Percentiles rank a stretch among this genome's conserved stretches.
Conservation (phyloP, 495 filamentous ascomycete species). For the Terfezia boudieri region DNA sequence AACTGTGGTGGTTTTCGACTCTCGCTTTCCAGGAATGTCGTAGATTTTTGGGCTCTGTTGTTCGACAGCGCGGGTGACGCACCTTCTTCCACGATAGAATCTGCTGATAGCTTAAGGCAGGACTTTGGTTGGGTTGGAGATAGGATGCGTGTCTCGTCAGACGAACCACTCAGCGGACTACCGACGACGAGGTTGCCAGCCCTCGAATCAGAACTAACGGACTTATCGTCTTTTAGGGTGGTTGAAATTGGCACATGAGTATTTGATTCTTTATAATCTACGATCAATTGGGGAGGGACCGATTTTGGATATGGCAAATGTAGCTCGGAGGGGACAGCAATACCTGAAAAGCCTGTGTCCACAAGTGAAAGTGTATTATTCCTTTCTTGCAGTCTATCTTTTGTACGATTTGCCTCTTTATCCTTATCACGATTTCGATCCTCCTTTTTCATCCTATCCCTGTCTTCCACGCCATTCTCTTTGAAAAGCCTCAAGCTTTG, state of each 20-base stretch:
- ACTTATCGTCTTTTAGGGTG: not conserved
- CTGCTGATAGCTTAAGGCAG: not conserved
- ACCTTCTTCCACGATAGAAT: not conserved
- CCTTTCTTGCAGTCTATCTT: constrained; percentile 15
- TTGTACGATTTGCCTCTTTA: constrained; percentile 15
- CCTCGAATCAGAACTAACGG: not conserved
- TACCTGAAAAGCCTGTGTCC: constrained; percentile 8
- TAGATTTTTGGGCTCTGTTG: constrained; percentile 5
- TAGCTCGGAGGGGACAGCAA: constrained; percentile 8
- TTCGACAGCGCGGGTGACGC: constrained; percentile 1
- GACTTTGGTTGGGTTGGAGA: not conserved
- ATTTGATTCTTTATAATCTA: not conserved
- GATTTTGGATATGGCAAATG: not conserved
- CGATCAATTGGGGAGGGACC: not conserved
- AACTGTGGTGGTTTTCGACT: constrained; percentile 5
- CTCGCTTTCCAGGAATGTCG: constrained; percentile 3
- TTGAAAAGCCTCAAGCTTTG: constrained; percentile 85
- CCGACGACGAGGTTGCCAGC: not conserved
- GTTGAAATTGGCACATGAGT: not conserved
- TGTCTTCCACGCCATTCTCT: constrained; percentile 49
- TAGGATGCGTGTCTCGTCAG: not conserved
- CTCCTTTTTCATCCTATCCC: constrained; percentile 19
- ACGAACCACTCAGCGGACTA: not conserved
- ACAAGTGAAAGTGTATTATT: constrained; percentile 7
- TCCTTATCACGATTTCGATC: constrained; percentile 7